Conservation (phyloP, 73 alveolate species). For the Stentor coeruleus region DNA sequence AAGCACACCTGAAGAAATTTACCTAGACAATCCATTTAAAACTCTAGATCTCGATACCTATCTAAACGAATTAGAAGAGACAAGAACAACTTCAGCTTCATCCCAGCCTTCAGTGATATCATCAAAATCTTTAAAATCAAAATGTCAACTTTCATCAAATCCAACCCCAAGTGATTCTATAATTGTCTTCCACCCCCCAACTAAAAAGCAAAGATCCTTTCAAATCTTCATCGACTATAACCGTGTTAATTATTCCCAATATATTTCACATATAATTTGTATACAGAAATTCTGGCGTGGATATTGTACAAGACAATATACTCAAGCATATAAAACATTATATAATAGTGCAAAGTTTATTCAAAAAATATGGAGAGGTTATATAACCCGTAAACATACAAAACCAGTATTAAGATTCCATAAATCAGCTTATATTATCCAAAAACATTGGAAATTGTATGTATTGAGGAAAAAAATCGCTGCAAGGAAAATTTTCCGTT, state of each 20-base stretch:
- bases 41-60: neutral
- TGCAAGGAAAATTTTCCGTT: neutral
- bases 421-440: neutral
- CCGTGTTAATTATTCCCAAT: neutral
- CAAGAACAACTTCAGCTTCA: neutral
- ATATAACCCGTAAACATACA: neutral
- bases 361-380: neutral
- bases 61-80: neutral
- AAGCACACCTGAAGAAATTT: neutral
- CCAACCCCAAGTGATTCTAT: neutral
- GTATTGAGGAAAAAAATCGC: neutral
- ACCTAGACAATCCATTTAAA: neutral
- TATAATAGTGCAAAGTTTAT: neutral
- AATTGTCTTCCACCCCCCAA: neutral
- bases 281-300: constrained; percentile 5
- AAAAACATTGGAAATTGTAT: neutral
- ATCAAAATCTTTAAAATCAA: neutral
- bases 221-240: neutral
- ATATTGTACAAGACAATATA: neutral
- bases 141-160: neutral
- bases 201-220: neutral
- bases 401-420: neutral
- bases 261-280: neutral
- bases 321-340: neutral
- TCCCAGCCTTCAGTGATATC: neutral